Percentiles rank a stretch among this genome's conserved stretches.
phyloP scores from a whole-genome alignment of 306 rosid genomes.

The Senna tora region DNA sequence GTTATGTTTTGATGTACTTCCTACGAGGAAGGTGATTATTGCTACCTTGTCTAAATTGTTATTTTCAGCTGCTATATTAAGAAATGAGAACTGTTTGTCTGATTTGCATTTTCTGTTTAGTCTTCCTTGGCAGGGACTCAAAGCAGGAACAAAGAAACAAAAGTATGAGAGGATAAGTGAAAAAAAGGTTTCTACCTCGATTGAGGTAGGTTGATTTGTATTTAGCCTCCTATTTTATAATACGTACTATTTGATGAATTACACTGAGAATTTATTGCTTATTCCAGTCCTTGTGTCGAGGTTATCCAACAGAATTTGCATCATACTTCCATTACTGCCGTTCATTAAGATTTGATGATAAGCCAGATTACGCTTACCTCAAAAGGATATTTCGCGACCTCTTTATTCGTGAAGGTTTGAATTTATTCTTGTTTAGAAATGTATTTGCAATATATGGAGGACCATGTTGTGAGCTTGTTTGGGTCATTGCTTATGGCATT shows the following conservation, averaged over 20 bases:
- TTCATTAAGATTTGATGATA: constrained; percentile 89
- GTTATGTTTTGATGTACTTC: constrained; percentile 92
- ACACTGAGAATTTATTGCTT: constrained; percentile 39
- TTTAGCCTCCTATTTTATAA: constrained; percentile 8
- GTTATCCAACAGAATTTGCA: constrained; percentile 96
- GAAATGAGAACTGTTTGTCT: constrained; percentile 20
- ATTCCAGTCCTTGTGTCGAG: constrained; percentile 88
- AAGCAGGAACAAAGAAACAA: constrained; percentile 96
- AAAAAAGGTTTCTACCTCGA: constrained; percentile 88
- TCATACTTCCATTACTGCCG: constrained; percentile 98
- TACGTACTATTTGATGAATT: constrained; percentile 11
- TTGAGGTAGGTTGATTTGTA: constrained; percentile 63
- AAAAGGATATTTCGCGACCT: constrained; percentile 95
- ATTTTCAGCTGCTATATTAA: constrained; percentile 28
- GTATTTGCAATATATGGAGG: constrained; percentile 12
- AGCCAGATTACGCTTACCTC: constrained; percentile 95
- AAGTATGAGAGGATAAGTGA: constrained; percentile 94
- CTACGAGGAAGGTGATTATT: constrained; percentile 89
- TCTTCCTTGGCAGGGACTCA: constrained; percentile 99
- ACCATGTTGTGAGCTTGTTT: constrained; percentile 5
- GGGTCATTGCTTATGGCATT: constrained; percentile 29
- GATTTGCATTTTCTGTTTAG: constrained; percentile 47
- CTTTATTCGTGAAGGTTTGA: constrained; percentile 92
- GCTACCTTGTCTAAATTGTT: constrained; percentile 28
- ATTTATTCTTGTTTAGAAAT: neutral